Conservation (phyloP, 2,329 filamentous ascomycete genomes). For the Chaetomium strumarium region DNA sequence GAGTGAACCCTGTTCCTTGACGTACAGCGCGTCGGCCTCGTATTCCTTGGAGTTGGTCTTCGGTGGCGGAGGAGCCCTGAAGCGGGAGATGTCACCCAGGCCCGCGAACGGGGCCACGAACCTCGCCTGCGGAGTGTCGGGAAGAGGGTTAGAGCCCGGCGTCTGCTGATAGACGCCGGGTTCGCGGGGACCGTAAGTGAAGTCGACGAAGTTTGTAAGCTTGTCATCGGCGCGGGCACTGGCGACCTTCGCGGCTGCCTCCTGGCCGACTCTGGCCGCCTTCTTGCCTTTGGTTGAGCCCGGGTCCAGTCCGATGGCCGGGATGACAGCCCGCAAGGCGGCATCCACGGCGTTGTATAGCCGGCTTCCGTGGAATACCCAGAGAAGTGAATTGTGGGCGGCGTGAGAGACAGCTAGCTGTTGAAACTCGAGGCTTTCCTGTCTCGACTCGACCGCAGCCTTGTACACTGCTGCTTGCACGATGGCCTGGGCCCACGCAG, state of each 20-base stretch:
- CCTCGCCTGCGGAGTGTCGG: slow-evolving; percentile 18
- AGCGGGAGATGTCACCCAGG: slow-evolving; percentile 17
- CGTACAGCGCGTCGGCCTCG: slow-evolving; percentile 13
- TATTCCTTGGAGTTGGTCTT: slow-evolving; percentile 13
- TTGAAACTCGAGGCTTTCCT: slow-evolving; percentile 20
- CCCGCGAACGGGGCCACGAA: slow-evolving; percentile 17
- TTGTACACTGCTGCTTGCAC: slow-evolving; percentile 20
- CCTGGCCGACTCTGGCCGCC: slow-evolving; percentile 14
- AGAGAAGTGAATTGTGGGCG: slow-evolving; percentile 20
- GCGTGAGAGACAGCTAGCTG: slow-evolving; percentile 24
- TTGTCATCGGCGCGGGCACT: slow-evolving; percentile 19
- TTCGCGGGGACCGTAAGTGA: slow-evolving; percentile 15
- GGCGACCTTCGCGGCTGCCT: slow-evolving; percentile 18
- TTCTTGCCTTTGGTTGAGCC: slow-evolving; percentile 16
- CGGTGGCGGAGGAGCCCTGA: slow-evolving; percentile 18
- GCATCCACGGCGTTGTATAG: slow-evolving; percentile 19
- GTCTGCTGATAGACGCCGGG: slow-evolving; percentile 19
- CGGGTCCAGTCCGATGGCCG: slow-evolving; percentile 19
- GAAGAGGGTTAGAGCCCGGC: slow-evolving; percentile 15
- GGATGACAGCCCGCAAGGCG: slow-evolving; percentile 18
- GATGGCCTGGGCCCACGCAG: slow-evolving; percentile 16
- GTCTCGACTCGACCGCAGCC: slow-evolving; percentile 19
- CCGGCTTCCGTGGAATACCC: slow-evolving; percentile 22
- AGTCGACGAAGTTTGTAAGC: slow-evolving; percentile 21
- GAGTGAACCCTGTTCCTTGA: slow-evolving; percentile 17